phyloP scores from a whole-genome alignment of 352 stramenopile genomes.

The Bremia lactucae region DNA sequence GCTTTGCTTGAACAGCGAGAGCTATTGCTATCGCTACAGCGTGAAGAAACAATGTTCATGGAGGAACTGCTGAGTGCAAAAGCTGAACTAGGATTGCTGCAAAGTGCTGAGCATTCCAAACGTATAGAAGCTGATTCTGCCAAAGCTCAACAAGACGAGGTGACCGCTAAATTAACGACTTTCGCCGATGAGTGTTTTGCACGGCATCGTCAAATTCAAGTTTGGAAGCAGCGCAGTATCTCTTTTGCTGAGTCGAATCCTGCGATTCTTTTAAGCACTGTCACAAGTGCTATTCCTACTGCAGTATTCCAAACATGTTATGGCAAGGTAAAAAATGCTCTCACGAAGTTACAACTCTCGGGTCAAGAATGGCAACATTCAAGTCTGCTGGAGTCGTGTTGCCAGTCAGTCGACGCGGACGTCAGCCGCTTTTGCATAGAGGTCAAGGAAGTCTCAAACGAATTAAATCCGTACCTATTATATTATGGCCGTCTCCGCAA shows the following conservation, averaged over 20 bases:
- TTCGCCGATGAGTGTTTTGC: conserved; percentile 41
- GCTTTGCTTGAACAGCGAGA: conserved; percentile 13
- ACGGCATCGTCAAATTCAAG: conserved; percentile 39
- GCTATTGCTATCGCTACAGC: conserved; percentile 13
- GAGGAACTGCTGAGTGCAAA: conserved; percentile 4
- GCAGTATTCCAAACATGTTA: conserved; percentile 20
- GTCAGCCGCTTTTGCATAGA: conserved; percentile 17
- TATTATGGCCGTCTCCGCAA: conserved; percentile 27
- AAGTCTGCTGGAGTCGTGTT: conserved; percentile 18
- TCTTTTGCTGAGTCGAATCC: conserved; percentile 12
- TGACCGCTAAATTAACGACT: conserved; percentile 12
- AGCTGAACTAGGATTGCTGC: conserved; percentile 4
- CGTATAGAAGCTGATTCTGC: conserved; percentile 2
- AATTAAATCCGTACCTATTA: conserved; percentile 29
- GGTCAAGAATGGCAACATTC: conserved; percentile 14
- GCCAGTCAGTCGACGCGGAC: conserved; percentile 21
- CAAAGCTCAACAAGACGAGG: conserved; percentile 1
- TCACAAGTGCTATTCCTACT: conserved; percentile 5
- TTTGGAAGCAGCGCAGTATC: conserved; percentile 23
- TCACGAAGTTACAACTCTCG: conserved; percentile 4
- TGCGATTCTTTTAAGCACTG: conserved; percentile 2
- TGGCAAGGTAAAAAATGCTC: conserved; percentile 6
- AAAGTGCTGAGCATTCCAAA: conserved; percentile 5
- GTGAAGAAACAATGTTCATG: conserved; percentile 17
- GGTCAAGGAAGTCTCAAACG: conserved; percentile 18